These are phyloP conservation scores for Kernera saxatilis DNA, from an alignment of 345 rosid species.

Conservation along the genomic window DNA sequence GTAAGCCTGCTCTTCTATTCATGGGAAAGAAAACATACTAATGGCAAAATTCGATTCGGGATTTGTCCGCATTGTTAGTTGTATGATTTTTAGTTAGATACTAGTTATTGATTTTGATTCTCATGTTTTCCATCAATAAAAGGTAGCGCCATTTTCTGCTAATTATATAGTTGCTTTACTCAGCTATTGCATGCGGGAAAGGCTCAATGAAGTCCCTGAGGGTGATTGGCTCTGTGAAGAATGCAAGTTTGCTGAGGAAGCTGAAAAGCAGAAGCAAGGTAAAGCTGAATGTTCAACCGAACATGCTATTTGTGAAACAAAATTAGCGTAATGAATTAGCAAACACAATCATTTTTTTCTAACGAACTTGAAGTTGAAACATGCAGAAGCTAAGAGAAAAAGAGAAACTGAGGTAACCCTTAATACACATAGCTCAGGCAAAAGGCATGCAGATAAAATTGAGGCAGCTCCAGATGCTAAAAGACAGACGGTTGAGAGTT, in stretches of 20 bases:
- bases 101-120: neutral
- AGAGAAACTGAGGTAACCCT: constrained; percentile 30
- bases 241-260: constrained; percentile 72
- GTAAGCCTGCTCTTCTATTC: constrained; percentile 46
- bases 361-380: constrained; percentile 35
- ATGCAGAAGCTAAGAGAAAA: constrained; percentile 52
- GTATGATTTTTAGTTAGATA: neutral
- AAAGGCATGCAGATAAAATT: constrained; percentile 51
- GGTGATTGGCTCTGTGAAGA: constrained; percentile 98
- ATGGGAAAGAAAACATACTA: constrained; percentile 14
- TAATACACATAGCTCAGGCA: constrained; percentile 37
- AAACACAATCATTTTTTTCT: neutral
- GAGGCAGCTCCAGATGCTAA: constrained; percentile 47
- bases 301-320: neutral
- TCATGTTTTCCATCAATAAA: constrained; percentile 1
- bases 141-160: neutral
- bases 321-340: neutral
- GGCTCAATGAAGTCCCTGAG: constrained; percentile 75
- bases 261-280: constrained; percentile 68
- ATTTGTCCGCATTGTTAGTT: constrained; percentile 1
- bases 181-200: constrained; percentile 97
- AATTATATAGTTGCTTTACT: constrained; percentile 15
- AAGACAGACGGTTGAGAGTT: constrained; percentile 56
- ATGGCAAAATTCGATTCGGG: neutral
- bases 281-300: constrained; percentile 18